A percentile compares a stretch with the other conserved stretches of the same genome.
Evolutionary conservation across 306 rosid species (phyloP).

Genomic region (Glycyrrhiza uralensis): DNA sequence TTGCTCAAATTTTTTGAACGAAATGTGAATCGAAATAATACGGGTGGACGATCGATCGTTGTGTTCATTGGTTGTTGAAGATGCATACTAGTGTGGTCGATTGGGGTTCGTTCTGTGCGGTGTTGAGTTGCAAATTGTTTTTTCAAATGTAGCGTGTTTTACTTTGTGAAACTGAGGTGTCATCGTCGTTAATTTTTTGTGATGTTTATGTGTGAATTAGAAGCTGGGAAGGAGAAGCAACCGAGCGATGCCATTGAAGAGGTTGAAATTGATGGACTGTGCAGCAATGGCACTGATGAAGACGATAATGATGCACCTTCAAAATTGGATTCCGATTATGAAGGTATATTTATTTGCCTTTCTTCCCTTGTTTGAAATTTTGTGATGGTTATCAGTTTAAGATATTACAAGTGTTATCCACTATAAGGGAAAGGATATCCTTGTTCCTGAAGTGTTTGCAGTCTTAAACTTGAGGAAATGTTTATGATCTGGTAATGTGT

Average conservation of each 20-base stretch:
- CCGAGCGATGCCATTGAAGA: neutral
- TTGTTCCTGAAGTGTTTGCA: neutral
- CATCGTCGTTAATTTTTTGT: neutral
- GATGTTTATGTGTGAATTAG: neutral
- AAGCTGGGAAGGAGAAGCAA: constrained; percentile 22
- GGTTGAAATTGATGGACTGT: neutral
- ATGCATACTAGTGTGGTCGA: neutral
- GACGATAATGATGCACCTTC: neutral
- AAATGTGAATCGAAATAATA: neutral
- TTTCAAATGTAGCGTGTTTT: neutral
- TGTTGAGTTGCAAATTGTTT: neutral
- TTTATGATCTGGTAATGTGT: neutral
- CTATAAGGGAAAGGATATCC: neutral
- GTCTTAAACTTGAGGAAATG: neutral
- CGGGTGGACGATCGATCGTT: neutral
- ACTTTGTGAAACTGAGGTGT: neutral
- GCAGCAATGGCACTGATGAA: constrained; percentile 8
- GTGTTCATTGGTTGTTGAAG: neutral
- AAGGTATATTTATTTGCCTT: constrained; percentile 2
- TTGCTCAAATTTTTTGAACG: neutral
- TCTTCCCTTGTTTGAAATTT: neutral
- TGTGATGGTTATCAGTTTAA: neutral
- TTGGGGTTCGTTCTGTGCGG: neutral
- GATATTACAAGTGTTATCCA: neutral
- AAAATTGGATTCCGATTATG: constrained; percentile 3